Evolutionary conservation across 495 filamentous ascomycete species (phyloP), one percentile per base, ranked within the genome.

Genomic region (Cercophora samala): DNA sequence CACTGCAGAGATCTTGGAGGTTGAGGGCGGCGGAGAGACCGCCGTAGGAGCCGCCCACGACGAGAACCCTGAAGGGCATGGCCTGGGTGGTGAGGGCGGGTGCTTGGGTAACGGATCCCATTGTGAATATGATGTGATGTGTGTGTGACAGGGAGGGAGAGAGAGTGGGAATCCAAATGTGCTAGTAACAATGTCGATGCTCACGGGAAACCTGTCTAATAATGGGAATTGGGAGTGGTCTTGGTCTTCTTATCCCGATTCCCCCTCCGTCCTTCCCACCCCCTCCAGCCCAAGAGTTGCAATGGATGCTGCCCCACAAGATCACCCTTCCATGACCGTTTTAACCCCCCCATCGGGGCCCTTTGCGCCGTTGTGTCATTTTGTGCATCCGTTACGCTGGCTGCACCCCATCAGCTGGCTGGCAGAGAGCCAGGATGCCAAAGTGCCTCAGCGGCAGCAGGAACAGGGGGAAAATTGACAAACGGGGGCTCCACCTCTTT

Each of bases 21-120:
- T 87, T 87, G 62, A 90, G 69, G 6, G 84, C 83, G 0, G 83
- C 81, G 1, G 86, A 81, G 19, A 92, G 80, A 25, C 89, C 89
- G 5, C 80, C 85, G 65, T 91, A 92, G 22, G 86, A 86, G 60
- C 87, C 88, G 23, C 89, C 89, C 24, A 86, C 81, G 42, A 92
- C 72, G 11, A 87, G 73, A 8, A 87, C 75, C 29, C 66, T 77
- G 72, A 78, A 78, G 58, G 72, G 75, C 3, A 53, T 55, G 65
- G 62, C 19, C 18, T 21, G 25, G 21, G 51, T 54, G 19, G 64
- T 29, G 13, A 46, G 37, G 37, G 37, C 13, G 37, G 37, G 37
- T 5, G 59, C 8, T 0, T 62, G 24, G 53, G 32, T 6, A 0
- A 70, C 54, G 52, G 69, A 68, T 51, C 68, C 67, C 69, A 73